phyloP scores from a whole-genome alignment of 306 rosid species.

The Quercus parvula region DNA sequence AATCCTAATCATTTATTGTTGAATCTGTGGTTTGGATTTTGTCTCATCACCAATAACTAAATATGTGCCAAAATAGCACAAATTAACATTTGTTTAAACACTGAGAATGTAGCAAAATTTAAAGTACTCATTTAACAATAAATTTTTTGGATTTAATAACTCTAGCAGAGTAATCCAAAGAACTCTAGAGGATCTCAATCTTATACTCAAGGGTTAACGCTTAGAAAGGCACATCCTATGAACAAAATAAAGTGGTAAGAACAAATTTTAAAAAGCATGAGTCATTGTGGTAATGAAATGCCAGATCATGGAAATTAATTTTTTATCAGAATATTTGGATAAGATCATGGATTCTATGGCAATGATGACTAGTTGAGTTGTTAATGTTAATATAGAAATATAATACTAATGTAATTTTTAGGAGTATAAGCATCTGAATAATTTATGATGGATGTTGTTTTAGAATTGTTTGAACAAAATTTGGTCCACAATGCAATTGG shows the following conservation, averaged over 20 bases:
- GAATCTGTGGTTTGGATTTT: no score
- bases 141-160: no score
- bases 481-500: neutral
- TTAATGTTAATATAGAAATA: neutral
- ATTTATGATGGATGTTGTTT: neutral
- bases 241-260: neutral
- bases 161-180: no score
- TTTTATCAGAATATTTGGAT: neutral
- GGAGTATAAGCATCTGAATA: neutral
- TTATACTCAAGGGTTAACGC: neutral
- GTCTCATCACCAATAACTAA: no score
- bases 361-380: neutral
- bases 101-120: no score
- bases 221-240: neutral
- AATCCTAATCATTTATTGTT: no score
- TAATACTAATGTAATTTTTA: neutral
- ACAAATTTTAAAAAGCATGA: neutral
- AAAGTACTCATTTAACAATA: no score
- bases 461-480: neutral
- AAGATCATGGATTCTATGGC: neutral
- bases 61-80: no score
- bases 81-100: no score
- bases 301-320: neutral
- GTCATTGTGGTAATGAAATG: neutral
- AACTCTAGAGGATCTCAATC: no score